Conservation (phyloP, 2,329 filamentous ascomycete species). For the Diplocarpon rosae region DNA sequence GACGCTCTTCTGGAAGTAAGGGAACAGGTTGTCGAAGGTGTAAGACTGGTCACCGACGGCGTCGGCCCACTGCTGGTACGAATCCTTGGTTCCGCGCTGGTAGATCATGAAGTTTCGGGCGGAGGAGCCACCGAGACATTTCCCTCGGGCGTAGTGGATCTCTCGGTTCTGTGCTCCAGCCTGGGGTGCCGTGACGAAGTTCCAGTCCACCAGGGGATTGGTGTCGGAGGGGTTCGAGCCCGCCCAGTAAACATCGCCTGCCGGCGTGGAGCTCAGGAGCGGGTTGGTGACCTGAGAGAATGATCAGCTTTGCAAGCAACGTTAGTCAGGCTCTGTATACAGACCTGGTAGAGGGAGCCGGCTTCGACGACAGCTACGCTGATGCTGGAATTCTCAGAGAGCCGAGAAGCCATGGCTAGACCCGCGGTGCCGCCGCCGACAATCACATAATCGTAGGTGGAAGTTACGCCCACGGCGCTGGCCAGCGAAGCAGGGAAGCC, state of each 20-base stretch:
- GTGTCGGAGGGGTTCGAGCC: conserved; percentile 3
- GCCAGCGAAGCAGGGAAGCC: neutral
- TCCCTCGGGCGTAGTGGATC: conserved; percentile 25
- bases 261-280: conserved; percentile 1
- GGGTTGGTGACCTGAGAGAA: conserved; percentile 1
- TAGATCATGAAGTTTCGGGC: conserved; percentile 29
- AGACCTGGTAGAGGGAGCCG: neutral
- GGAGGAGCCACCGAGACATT: conserved; percentile 27
- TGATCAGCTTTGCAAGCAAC: neutral
- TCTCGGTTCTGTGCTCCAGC: conserved; percentile 8
- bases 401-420: conserved; percentile 8
- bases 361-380: conserved; percentile 13
- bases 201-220: conserved; percentile 5
- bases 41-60: conserved; percentile 33
- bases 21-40: conserved; percentile 35
- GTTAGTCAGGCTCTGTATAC: too few relatives aligned
- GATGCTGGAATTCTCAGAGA: conserved; percentile 5
- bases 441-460: conserved; percentile 5
- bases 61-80: conserved; percentile 34
- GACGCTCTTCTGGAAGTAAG: conserved; percentile 33
- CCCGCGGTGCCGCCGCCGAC: conserved; percentile 10
- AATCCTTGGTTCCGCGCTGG: conserved; percentile 6
- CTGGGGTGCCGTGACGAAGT: conserved; percentile 11
- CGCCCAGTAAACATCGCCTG: neutral
- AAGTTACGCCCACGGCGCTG: neutral